phyloP scores from a whole-genome alignment of 2,329 filamentous ascomycete genomes.

The Chrysoporthe cubensis region DNA sequence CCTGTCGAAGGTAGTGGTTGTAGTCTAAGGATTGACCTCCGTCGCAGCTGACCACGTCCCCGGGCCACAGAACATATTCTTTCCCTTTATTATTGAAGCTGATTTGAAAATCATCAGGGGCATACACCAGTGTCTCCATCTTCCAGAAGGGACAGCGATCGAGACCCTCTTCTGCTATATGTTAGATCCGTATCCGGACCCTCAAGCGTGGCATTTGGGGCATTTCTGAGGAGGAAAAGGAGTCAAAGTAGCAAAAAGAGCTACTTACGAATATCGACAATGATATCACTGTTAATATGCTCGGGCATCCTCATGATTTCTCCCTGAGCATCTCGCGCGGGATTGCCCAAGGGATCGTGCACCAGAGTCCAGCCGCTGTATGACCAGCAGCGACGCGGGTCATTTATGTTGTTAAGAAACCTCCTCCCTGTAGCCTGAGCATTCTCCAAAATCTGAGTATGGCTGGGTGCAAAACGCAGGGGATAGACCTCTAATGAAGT shows the following conservation, averaged over 20 bases:
- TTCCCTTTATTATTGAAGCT: too few species aligned
- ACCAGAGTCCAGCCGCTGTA: not conserved
- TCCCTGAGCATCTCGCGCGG: not conserved
- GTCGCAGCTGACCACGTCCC: not conserved
- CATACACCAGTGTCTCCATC: too few species aligned
- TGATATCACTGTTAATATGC: slow-evolving; percentile 12
- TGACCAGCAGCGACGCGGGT: not conserved
- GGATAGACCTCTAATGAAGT: not conserved
- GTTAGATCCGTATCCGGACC: not conserved
- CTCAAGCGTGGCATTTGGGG: not conserved
- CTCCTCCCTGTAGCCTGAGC: not conserved
- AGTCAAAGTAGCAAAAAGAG: not conserved
- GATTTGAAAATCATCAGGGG: too few species aligned
- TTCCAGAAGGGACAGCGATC: not conserved
- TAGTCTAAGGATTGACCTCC: not conserved
- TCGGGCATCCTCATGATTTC: not conserved
- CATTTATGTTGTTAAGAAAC: not conserved
- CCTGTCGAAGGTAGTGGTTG: not conserved
- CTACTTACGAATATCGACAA: slow-evolving; percentile 10
- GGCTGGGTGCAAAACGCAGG: not conserved
- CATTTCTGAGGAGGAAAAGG: not conserved
- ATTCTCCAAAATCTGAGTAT: not conserved
- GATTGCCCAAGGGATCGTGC: not conserved
- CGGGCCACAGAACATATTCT: too few species aligned
- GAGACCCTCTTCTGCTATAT: not conserved